Evolutionary conservation across 495 filamentous ascomycete species (phyloP).

Genomic region (Pyrenula massariospora): DNA sequence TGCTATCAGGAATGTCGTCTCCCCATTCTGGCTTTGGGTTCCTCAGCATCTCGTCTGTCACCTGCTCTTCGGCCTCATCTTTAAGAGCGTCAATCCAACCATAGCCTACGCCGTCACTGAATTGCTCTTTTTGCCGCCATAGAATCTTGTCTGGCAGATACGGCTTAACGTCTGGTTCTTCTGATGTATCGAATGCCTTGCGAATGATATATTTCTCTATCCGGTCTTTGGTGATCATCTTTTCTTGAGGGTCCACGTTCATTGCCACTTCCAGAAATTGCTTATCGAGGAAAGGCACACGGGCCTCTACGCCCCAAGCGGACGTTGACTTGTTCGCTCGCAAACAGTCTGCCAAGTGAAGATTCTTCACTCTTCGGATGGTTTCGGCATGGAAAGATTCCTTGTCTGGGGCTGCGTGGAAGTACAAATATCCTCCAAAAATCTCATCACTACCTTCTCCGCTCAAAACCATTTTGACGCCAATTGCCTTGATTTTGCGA

Average conservation of each 20-base stretch:
- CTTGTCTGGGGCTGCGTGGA: slow-evolving; percentile 85
- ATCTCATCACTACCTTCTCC: slow-evolving; percentile 97
- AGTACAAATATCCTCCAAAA: slow-evolving; percentile 97
- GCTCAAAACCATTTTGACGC: slow-evolving; percentile 97
- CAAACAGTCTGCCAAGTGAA: slow-evolving; percentile 90
- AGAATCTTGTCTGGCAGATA: slow-evolving; percentile 93
- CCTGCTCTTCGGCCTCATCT: slow-evolving; percentile 76
- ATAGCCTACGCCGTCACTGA: slow-evolving; percentile 95
- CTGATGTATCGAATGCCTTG: slow-evolving; percentile 89
- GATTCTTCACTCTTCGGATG: slow-evolving; percentile 82
- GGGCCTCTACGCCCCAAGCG: slow-evolving; percentile 97
- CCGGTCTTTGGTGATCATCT: slow-evolving; percentile 82
- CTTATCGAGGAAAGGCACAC: slow-evolving; percentile 96
- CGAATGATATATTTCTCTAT: slow-evolving; percentile 97
- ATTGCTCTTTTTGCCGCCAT: slow-evolving; percentile 99
- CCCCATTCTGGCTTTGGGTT: slow-evolving; percentile 96
- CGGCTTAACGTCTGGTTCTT: slow-evolving; percentile 62
- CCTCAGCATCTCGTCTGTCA: slow-evolving; percentile 94
- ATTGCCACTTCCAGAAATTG: slow-evolving; percentile 84
- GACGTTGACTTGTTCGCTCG: slow-evolving; percentile 97
- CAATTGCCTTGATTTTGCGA: slow-evolving; percentile 97
- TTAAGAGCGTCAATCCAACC: slow-evolving; percentile 98
- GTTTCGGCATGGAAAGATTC: slow-evolving; percentile 90
- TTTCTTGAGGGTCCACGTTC: slow-evolving; percentile 86
- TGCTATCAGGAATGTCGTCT: slow-evolving; percentile 78